Percentiles rank a stretch among this genome's conserved stretches.
phyloP scores from a whole-genome alignment of 2,329 filamentous ascomycete genomes.

The Colletotrichum spaethianum region DNA sequence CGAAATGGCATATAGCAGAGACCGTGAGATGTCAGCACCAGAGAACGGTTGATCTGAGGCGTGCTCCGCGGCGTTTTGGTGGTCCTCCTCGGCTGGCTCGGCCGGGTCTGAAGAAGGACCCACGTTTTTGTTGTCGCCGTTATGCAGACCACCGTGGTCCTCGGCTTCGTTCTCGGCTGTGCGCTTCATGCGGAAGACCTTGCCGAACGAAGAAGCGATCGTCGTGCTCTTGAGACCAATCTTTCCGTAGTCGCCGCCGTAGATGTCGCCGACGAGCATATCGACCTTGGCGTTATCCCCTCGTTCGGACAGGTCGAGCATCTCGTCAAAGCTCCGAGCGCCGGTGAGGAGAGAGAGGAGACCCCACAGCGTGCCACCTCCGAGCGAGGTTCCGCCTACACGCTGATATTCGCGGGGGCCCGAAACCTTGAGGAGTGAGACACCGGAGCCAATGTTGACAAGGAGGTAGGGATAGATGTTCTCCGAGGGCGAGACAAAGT shows the following conservation, averaged over 20 bases:
- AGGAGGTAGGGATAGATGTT: constrained; percentile 94
- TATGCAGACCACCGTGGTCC: constrained; percentile 73
- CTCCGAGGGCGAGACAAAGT: constrained; percentile 85
- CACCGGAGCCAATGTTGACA: constrained; percentile 97
- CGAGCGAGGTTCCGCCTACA: constrained; percentile 94
- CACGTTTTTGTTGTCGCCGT: constrained; percentile 60
- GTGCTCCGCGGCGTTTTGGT: constrained; percentile 43
- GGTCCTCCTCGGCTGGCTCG: constrained; percentile 1
- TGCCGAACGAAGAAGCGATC: constrained; percentile 96
- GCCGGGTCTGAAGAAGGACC: constrained; percentile 40
- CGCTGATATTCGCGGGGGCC: constrained; percentile 89
- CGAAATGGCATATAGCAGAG: constrained; percentile 92
- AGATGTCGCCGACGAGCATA: constrained; percentile 98
- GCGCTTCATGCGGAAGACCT: constrained; percentile 94
- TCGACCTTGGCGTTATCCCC: constrained; percentile 96
- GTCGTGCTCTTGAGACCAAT: constrained; percentile 96
- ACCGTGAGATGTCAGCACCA: constrained; percentile 88
- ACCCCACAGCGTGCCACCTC: constrained; percentile 98
- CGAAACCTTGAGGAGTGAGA: constrained; percentile 97
- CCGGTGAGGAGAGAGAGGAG: constrained; percentile 91
- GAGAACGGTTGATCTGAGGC: constrained; percentile 69
- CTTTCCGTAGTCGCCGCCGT: constrained; percentile 95
- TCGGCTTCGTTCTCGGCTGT: constrained; percentile 85
- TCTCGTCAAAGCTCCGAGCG: constrained; percentile 96
- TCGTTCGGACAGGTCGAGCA: constrained; percentile 90